Conservation (phyloP, 208 protist genomes). For the Crithidia brevicula region DNA sequence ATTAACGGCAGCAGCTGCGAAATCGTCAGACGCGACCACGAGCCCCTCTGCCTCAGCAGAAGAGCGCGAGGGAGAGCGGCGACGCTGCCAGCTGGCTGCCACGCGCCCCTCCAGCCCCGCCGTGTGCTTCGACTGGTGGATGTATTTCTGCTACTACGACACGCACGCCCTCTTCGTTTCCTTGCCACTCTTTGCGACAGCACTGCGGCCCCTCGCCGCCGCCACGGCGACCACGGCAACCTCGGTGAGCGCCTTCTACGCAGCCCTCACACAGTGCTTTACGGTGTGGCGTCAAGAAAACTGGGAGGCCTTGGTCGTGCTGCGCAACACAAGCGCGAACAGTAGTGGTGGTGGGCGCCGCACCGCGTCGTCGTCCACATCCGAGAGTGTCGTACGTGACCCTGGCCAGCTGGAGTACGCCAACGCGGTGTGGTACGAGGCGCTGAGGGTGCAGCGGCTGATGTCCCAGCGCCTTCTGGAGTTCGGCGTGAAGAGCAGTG, state of each 20-base stretch:
- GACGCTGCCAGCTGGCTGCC: constrained; percentile 1
- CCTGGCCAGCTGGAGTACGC: constrained; percentile 25
- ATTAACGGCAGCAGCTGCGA: no score
- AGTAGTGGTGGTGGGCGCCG: not conserved
- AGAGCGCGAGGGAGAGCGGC: constrained; percentile 7
- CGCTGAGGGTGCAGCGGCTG: constrained; percentile 69
- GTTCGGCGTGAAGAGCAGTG: not conserved
- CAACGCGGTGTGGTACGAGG: constrained; percentile 56
- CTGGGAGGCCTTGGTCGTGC: constrained; percentile 35
- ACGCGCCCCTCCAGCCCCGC: constrained; percentile 18
- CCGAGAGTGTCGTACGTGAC: constrained; percentile 16
- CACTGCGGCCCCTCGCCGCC: constrained; percentile 31
- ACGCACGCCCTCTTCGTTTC: constrained; percentile 33
- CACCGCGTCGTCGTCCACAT: not conserved
- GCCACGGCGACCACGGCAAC: no score
- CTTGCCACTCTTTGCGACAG: constrained; percentile 24
- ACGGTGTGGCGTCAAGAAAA: constrained; percentile 33
- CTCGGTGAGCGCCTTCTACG: constrained; percentile 31
- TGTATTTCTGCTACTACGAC: constrained; percentile 32
- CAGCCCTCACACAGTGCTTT: constrained; percentile 31
- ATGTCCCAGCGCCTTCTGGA: constrained; percentile 51
- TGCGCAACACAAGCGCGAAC: constrained; percentile 2
- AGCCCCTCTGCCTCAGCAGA: not conserved
- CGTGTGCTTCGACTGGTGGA: constrained; percentile 37
- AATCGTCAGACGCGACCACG: not conserved